A percentile compares a stretch with the other conserved stretches of the same genome.
Conservation (phyloP, 129 eudicot species). For the Glebionis coronaria region DNA sequence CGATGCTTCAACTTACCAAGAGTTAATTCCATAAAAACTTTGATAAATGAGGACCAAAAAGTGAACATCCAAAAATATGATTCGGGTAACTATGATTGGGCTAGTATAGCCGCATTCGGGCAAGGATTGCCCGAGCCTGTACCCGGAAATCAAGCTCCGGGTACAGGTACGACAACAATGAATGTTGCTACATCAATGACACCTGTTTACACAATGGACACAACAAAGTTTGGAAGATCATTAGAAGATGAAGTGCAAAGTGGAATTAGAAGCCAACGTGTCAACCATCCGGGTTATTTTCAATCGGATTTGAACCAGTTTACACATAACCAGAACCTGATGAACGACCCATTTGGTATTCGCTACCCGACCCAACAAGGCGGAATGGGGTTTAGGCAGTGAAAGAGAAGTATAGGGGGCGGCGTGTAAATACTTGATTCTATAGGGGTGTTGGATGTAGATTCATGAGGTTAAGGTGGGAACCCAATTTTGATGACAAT, state of each 20-base stretch:
- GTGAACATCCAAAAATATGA: slow-evolving; percentile 50
- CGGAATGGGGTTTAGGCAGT: slow-evolving; percentile 48
- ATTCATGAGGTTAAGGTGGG: slow-evolving; percentile 8
- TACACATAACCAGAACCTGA: slow-evolving; percentile 16
- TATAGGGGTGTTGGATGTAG: slow-evolving; percentile 29
- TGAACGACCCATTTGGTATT: slow-evolving; percentile 60
- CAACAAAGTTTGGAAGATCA: slow-evolving; percentile 30
- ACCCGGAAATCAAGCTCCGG: slow-evolving; percentile 26
- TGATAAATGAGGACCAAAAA: slow-evolving; percentile 47
- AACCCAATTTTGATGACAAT: slow-evolving; percentile 25
- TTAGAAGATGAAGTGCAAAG: slow-evolving; percentile 77
- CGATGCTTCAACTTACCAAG: slow-evolving; percentile 51
- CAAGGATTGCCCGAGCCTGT: slow-evolving; percentile 45
- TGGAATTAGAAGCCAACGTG: slow-evolving; percentile 46
- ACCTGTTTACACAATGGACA: slow-evolving; percentile 36
- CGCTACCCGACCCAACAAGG: slow-evolving; percentile 52
- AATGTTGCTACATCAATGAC: slow-evolving; percentile 45
- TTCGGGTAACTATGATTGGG: slow-evolving; percentile 84
- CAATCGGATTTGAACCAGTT: slow-evolving; percentile 34
- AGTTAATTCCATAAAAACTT: slow-evolving; percentile 45
- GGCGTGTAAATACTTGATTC: slow-evolving; percentile 50
- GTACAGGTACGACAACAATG: slow-evolving; percentile 11
- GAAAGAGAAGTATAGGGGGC: slow-evolving; percentile 17
- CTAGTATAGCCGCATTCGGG: slow-evolving; percentile 59
- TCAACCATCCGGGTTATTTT: slow-evolving; percentile 38